These are phyloP conservation scores for Kwoniella botswanensis DNA, from an alignment of 768 basidiomycete genomes.

Conservation along the genomic window DNA sequence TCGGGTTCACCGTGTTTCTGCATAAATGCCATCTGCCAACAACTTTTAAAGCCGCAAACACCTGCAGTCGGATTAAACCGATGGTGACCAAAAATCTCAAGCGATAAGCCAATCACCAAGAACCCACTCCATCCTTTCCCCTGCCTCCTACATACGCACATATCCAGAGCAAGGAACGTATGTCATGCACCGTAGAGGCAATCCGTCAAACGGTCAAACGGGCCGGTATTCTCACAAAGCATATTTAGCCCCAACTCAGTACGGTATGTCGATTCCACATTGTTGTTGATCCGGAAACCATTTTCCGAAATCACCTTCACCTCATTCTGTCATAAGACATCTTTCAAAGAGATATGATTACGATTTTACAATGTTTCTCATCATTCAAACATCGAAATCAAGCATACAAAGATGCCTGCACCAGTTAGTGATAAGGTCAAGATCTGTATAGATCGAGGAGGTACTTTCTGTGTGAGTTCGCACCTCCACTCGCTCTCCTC, in stretches of 20 bases:
- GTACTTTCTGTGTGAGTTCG: slow-evolving; percentile 89
- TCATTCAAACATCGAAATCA: neutral
- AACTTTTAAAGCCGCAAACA: no score
- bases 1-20: no score
- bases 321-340: slow-evolving; percentile 1
- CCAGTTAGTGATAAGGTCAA: slow-evolving; percentile 37
- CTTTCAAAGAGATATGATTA: neutral
- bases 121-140: no score
- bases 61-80: no score
- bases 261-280: slow-evolving; percentile 1
- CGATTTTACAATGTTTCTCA: neutral
- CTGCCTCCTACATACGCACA: no score
- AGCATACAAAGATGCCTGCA: slow-evolving; percentile 27
- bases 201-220: no score
- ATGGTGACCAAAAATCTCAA: no score
- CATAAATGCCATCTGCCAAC: no score
- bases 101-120: no score
- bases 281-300: slow-evolving; percentile 1
- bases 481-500: slow-evolving; percentile 60
- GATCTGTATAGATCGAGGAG: slow-evolving; percentile 62
- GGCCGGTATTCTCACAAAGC: no score
- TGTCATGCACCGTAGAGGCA: no score
- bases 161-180: no score
- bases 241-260: neutral
- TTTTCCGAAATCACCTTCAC: slow-evolving; percentile 8